phyloP scores from a whole-genome alignment of 148 eudicot genomes.

The Pharnaceum exiguum region DNA sequence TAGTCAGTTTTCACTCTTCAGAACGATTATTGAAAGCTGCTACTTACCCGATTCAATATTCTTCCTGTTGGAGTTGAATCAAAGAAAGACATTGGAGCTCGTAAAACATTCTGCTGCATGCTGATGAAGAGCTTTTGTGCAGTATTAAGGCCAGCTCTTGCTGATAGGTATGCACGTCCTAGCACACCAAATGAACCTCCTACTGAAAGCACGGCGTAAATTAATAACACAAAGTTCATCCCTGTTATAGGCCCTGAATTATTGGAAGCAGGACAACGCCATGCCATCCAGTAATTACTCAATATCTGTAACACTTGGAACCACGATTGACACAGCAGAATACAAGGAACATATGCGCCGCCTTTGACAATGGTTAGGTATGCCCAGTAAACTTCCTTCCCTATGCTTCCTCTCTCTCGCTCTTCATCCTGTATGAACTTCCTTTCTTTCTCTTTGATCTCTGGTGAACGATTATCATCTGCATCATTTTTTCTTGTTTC shows the following conservation, averaged over 20 bases:
- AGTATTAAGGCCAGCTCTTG: slow-evolving; percentile 54
- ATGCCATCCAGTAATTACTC: slow-evolving; percentile 98
- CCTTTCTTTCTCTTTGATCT: slow-evolving; percentile 57
- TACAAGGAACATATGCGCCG: slow-evolving; percentile 71
- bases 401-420: slow-evolving; percentile 94
- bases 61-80: slow-evolving; percentile 96
- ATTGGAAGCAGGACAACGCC: slow-evolving; percentile 76
- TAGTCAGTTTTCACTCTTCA: too few species aligned
- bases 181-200: slow-evolving; percentile 73
- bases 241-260: slow-evolving; percentile 34
- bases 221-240: slow-evolving; percentile 54
- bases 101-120: slow-evolving; percentile 60
- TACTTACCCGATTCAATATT: slow-evolving; percentile 81
- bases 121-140: slow-evolving; percentile 77
- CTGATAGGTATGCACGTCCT: slow-evolving; percentile 56
- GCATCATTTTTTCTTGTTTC: slow-evolving; percentile 47
- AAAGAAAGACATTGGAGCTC: slow-evolving; percentile 94
- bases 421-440: slow-evolving; percentile 88
- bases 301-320: slow-evolving; percentile 83
- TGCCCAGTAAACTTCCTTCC: slow-evolving; percentile 78
- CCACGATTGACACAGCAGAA: slow-evolving; percentile 64
- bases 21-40: background rate
- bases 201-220: slow-evolving; percentile 70
- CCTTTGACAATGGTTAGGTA: slow-evolving; percentile 74
- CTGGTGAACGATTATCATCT: slow-evolving; percentile 48